A percentile compares a stretch with the other conserved stretches of the same genome.
Conservation (phyloP, 148 eudicot genomes). For the Simmondsia chinensis region DNA sequence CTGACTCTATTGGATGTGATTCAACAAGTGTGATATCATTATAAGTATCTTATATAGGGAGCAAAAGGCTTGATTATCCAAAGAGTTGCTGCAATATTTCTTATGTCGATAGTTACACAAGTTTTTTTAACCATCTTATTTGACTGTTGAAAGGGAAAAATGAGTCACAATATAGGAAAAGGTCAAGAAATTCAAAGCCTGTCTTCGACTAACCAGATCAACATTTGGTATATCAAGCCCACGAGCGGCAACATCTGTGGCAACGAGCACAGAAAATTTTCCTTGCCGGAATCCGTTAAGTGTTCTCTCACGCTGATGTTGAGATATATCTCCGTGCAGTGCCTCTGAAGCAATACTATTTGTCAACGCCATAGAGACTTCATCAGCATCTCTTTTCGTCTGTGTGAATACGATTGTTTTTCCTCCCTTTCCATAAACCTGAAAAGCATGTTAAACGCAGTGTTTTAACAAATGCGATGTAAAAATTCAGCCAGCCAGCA, state of each 20-base stretch:
- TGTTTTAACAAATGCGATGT: not conserved
- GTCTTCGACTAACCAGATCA: slow-evolving; percentile 64
- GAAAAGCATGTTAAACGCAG: slow-evolving; percentile 4
- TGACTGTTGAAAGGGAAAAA: no score
- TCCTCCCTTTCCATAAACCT: slow-evolving; percentile 98
- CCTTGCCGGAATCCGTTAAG: slow-evolving; percentile 89
- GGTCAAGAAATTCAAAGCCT: not conserved
- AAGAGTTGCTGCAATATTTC: no score
- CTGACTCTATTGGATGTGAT: no score
- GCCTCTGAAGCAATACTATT: slow-evolving; percentile 93
- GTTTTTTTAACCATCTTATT: no score
- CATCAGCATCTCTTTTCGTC: slow-evolving; percentile 96
- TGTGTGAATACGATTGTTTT: slow-evolving; percentile 92
- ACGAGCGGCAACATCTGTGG: slow-evolving; percentile 98
- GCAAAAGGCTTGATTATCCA: no score
- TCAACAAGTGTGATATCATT: no score
- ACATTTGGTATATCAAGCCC: slow-evolving; percentile 98
- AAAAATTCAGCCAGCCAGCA: not conserved
- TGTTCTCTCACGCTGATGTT: slow-evolving; percentile 95
- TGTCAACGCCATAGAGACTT: slow-evolving; percentile 78
- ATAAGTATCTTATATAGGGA: no score
- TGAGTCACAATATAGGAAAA: not conserved
- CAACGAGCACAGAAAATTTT: slow-evolving; percentile 90
- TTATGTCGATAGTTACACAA: no score
- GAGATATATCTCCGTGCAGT: slow-evolving; percentile 96